These are phyloP conservation scores for Sphaerulina vaccinii DNA, from an alignment of 2,329 filamentous ascomycete genomes.

Conservation along the genomic window DNA sequence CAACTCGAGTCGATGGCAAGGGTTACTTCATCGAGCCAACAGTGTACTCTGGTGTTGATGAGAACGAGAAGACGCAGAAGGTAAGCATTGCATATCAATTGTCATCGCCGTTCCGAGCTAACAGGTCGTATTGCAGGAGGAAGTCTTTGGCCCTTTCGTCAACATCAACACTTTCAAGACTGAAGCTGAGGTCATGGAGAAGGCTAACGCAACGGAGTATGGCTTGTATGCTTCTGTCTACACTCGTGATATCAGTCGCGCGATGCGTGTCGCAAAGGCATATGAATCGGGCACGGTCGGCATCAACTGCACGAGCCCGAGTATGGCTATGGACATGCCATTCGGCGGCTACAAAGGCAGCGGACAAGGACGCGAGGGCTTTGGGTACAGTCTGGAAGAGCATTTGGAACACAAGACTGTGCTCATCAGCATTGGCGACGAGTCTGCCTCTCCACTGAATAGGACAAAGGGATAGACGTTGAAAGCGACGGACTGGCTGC, in stretches of 20 bases:
- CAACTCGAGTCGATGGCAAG: constrained; percentile 26
- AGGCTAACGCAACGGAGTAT: constrained; percentile 41
- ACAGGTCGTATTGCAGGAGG: constrained; percentile 24
- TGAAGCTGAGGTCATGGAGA: constrained; percentile 38
- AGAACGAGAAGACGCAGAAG: constrained; percentile 40
- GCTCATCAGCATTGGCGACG: constrained; percentile 26
- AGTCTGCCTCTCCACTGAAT: not conserved
- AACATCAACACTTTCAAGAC: constrained; percentile 40
- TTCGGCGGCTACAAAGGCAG: constrained; percentile 45
- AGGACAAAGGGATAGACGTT: too few relatives aligned
- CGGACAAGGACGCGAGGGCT: constrained; percentile 29
- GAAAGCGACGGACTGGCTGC: too few relatives aligned
- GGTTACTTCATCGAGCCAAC: constrained; percentile 50
- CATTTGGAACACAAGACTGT: constrained; percentile 29
- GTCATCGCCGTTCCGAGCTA: not conserved
- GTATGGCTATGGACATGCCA: constrained; percentile 38
- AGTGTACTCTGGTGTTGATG: constrained; percentile 47
- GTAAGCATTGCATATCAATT: constrained; percentile 17
- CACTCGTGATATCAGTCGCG: constrained; percentile 40
- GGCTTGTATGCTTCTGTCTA: constrained; percentile 41
- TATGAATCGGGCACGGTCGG: constrained; percentile 43
- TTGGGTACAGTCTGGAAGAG: constrained; percentile 24
- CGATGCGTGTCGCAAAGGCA: constrained; percentile 42
- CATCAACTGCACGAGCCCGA: constrained; percentile 43
- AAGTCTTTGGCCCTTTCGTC: constrained; percentile 43